Conservation (phyloP, 2,329 filamentous ascomycete genomes). For the Sporothrix phasma region DNA sequence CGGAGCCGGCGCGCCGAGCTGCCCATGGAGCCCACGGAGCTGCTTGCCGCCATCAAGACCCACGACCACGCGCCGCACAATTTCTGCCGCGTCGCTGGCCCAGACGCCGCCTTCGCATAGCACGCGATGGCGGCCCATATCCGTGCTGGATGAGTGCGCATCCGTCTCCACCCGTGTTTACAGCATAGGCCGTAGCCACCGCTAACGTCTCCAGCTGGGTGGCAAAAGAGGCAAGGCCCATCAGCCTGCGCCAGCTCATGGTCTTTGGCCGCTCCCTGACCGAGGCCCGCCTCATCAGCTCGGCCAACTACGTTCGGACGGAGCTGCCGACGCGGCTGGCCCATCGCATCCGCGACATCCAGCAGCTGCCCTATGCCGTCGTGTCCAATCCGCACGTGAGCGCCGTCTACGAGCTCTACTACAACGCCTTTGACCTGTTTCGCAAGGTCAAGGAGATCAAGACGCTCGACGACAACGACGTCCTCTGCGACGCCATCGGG, state of each 20-base stretch:
- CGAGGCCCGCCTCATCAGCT: slow-evolving; percentile 79
- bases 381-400: slow-evolving; percentile 92
- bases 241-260: slow-evolving; percentile 90
- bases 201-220: slow-evolving; percentile 60
- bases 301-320: slow-evolving; percentile 93
- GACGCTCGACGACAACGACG: slow-evolving; percentile 80
- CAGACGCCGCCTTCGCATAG: slow-evolving; percentile 2
- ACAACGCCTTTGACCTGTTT: slow-evolving; percentile 87
- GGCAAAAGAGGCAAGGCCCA: slow-evolving; percentile 82
- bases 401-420: slow-evolving; percentile 93
- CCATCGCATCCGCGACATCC: slow-evolving; percentile 93
- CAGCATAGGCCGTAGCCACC: not conserved
- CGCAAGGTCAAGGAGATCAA: slow-evolving; percentile 76
- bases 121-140: slow-evolving; percentile 50
- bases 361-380: slow-evolving; percentile 88
- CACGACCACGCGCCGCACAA: not conserved
- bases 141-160: slow-evolving; percentile 55
- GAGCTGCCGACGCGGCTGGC: slow-evolving; percentile 85
- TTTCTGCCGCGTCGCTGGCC: not conserved
- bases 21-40: not conserved
- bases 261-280: slow-evolving; percentile 93
- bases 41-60: not conserved
- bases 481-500: slow-evolving; percentile 69
- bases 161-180: not conserved
- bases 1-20: not conserved